A percentile compares a stretch with the other conserved stretches of the same genome.
phyloP scores from a whole-genome alignment of 371 early-diverging fungal genomes.

The Mortierella sp. region DNA sequence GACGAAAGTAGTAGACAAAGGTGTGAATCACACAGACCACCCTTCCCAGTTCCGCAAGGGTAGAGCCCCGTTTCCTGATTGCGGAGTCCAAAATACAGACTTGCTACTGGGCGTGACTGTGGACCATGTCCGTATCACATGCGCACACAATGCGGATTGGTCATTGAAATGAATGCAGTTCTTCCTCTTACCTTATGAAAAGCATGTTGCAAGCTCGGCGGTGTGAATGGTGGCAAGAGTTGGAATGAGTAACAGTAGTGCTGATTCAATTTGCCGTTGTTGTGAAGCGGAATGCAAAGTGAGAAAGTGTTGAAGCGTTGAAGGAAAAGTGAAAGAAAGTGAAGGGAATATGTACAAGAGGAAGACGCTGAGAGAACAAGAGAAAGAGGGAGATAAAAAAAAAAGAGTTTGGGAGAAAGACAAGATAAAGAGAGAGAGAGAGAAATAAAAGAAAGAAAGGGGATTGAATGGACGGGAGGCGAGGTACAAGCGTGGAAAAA shows the following conservation, averaged over 20 bases:
- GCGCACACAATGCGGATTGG: background rate
- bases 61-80: background rate
- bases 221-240: background rate
- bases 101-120: background rate
- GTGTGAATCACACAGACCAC: background rate
- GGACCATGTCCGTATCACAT: background rate
- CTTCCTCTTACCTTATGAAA: slow-evolving; percentile 11
- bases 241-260: background rate
- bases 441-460: background rate
- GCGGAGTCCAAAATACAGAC: background rate
- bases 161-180: background rate
- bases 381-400: background rate
- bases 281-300: background rate
- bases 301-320: background rate
- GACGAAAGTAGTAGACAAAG: background rate
- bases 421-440: slow-evolving; percentile 1
- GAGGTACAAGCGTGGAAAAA: background rate
- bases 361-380: background rate
- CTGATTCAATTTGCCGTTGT: background rate
- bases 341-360: background rate
- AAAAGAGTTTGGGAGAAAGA: background rate
- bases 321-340: background rate
- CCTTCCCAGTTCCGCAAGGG: background rate
- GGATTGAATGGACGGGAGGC: background rate
- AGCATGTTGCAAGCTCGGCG: slow-evolving; percentile 11